phyloP scores from a whole-genome alignment of 169 alveolate genomes.

The Amoebophrya sp. region DNA sequence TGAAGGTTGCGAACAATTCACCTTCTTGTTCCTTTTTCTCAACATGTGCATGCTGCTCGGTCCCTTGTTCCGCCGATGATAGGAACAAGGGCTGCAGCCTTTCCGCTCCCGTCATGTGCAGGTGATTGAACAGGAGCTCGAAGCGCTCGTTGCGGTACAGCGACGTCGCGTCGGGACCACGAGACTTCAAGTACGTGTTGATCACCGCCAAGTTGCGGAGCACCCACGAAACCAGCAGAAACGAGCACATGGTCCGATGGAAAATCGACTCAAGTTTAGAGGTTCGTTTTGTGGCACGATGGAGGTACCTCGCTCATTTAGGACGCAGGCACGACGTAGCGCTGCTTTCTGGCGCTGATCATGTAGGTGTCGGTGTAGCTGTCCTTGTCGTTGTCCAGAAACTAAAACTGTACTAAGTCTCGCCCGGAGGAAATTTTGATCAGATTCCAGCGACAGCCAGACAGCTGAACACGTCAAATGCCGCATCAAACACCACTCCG shows the following conservation, averaged over 20 bases:
- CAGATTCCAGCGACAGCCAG: too few relatives aligned
- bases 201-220: background rate
- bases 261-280: too few relatives aligned
- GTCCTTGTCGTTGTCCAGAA: too few relatives aligned
- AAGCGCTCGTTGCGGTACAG: background rate
- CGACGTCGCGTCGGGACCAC: background rate
- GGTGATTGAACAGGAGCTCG: background rate
- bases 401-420: too few relatives aligned
- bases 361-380: too few relatives aligned
- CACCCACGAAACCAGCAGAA: background rate
- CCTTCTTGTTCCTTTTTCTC: background rate
- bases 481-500: too few relatives aligned
- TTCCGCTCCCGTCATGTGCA: background rate
- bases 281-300: too few relatives aligned
- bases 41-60: background rate
- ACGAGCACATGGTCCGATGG: background rate
- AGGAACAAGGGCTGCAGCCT: background rate
- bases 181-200: background rate
- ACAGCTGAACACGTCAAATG: too few relatives aligned
- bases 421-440: too few relatives aligned
- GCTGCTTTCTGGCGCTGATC: too few relatives aligned
- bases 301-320: too few relatives aligned
- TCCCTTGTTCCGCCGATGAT: background rate
- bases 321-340: too few relatives aligned
- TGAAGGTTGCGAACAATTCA: background rate